Evolutionary conservation across 345 rosid genomes (phyloP), one percentile per base, ranked within the genome.

Genomic region (Atalantia buxifolia): DNA sequence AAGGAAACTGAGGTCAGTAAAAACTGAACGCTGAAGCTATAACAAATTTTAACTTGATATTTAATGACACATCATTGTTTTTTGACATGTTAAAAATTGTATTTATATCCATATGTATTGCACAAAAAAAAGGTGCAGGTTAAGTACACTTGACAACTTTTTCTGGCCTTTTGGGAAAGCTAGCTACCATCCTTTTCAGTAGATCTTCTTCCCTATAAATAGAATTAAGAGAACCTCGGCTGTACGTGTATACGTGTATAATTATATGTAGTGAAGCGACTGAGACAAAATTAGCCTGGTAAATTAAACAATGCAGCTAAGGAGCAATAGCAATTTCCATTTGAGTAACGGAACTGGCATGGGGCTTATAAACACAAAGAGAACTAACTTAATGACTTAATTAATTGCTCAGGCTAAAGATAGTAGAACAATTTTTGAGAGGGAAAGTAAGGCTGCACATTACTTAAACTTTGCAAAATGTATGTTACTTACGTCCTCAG

Each of bases 401-500:
- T 53, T 62, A 67, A 61, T 38, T 73, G 22, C n/a, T 3, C 66
- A 72, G 28, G 75, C 14, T 53, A 53, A 35, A 18, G 76, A 61
- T 22, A 13, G 25, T 38, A 36, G 8, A 25, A 9, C 21, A 25
- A 62, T 40, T 59, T 42, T 19, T 2, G 9, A 14, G 22, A 28
- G 59, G 14, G 62, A 60, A 59, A 36, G 31, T 18, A 48, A 25
- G 13, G 59, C 40, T 18, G 69, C 35, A 74, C 2, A 62, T 62
- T n/a, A 25, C 50, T 22, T 61, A 19, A 48, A 75, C 64, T 18
- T 27, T 45, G 48, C 62, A 21, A 22, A 36, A 61, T 21, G 21
- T 10, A 74, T 5, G 63, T 76, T 79, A 85, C 98, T 94, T 86
- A 96, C 99, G 81, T 96, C 98, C 86, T 94, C 97, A n/a, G 88